Percentiles rank a stretch among this genome's conserved stretches.
phyloP scores from a whole-genome alignment of 164 flowering plant species.

The Vitis rotundifolia region DNA sequence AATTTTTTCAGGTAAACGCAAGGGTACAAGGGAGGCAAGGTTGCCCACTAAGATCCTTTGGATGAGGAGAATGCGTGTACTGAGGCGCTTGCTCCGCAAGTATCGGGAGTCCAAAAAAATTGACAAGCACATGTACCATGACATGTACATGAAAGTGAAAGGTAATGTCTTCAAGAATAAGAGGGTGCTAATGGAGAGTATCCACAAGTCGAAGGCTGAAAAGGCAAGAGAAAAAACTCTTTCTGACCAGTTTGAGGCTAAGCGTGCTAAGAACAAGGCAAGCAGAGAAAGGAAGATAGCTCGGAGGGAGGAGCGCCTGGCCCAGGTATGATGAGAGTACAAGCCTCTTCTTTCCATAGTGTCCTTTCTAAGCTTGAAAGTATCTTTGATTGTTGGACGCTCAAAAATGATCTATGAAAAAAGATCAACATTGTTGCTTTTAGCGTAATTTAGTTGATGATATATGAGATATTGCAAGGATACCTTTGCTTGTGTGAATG shows the following conservation, averaged over 20 bases:
- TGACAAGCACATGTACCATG: slow-evolving; percentile 50
- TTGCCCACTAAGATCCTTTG: slow-evolving; percentile 39
- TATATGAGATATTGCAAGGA: too few relatives aligned
- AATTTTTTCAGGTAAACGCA: slow-evolving; percentile 34
- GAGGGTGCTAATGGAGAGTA: slow-evolving; percentile 46
- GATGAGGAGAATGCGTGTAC: slow-evolving; percentile 49
- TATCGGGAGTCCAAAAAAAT: slow-evolving; percentile 43
- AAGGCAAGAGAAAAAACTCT: slow-evolving; percentile 49
- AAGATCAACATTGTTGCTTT: too few relatives aligned
- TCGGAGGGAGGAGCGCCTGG: slow-evolving; percentile 40
- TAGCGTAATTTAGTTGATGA: too few relatives aligned
- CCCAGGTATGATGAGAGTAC: slow-evolving; percentile 22
- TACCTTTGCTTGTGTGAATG: too few relatives aligned
- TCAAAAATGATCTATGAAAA: too few relatives aligned
- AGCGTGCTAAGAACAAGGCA: slow-evolving; percentile 48
- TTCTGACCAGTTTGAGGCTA: slow-evolving; percentile 47
- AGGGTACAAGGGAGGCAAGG: slow-evolving; percentile 50
- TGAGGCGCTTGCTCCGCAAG: slow-evolving; percentile 40
- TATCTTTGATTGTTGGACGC: too few relatives aligned
- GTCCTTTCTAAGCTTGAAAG: too few relatives aligned
- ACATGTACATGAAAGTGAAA: slow-evolving; percentile 49
- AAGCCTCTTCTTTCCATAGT: too few relatives aligned
- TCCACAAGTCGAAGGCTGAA: slow-evolving; percentile 49
- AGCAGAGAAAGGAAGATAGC: slow-evolving; percentile 45
- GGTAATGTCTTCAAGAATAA: slow-evolving; percentile 49